phyloP scores from a whole-genome alignment of 805 yeast genomes.

The Saturnispora saitoi region DNA sequence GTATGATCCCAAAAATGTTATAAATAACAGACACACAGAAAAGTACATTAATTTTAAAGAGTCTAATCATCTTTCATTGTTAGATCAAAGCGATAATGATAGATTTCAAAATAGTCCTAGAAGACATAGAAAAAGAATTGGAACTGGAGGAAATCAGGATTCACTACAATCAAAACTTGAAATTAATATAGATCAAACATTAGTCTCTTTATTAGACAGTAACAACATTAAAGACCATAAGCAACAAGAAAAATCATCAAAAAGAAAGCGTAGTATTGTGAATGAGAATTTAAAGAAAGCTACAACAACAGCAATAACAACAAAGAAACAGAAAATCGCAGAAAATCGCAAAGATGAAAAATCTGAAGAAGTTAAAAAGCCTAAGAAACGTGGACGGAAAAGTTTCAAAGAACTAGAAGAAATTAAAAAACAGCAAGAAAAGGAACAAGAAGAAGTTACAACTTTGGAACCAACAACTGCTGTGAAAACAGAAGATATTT shows the following conservation, averaged over 20 bases:
- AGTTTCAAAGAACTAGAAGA: not conserved
- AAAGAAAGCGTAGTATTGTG: not conserved
- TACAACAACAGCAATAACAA: too few relatives aligned
- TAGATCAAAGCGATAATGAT: not conserved
- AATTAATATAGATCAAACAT: not conserved
- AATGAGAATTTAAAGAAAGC: not conserved
- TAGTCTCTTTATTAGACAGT: not conserved
- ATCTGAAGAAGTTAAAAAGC: constrained; percentile 1
- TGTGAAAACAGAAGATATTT: not conserved
- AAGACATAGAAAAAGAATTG: not conserved
- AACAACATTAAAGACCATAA: not conserved
- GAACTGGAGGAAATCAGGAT: not conserved
- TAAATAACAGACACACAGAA: constrained; percentile 15
- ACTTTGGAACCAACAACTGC: not conserved
- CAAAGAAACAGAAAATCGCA: not conserved
- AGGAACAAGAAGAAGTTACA: not conserved
- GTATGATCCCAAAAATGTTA: constrained; percentile 33
- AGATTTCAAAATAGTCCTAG: not conserved
- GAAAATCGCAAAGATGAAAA: not conserved
- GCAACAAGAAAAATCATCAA: not conserved
- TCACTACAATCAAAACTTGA: not conserved
- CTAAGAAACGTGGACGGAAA: not conserved
- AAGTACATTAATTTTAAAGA: constrained; percentile 9
- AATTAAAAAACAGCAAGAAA: not conserved
- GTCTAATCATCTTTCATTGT: constrained; percentile 1